A percentile compares a stretch with the other conserved stretches of the same genome.
These are phyloP conservation scores for Colletotrichum orchidophilum DNA, from an alignment of 2,329 filamentous ascomycete species.

Conservation along the genomic window DNA sequence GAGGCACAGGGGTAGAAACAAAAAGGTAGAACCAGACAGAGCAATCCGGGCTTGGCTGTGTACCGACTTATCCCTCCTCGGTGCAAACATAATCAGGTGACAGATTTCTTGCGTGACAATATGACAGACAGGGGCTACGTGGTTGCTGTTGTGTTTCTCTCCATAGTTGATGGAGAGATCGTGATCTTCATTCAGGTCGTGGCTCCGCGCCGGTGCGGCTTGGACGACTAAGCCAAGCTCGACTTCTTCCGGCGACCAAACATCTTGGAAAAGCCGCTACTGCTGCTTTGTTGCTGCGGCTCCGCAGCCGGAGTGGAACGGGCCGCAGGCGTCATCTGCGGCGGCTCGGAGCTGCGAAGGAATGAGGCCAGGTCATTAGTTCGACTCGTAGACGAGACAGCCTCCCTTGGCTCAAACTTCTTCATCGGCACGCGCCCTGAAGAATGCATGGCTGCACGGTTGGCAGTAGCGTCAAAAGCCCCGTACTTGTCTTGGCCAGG, in stretches of 20 bases:
- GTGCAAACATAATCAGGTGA: neutral
- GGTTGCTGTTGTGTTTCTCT: neutral
- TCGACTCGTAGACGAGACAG: conserved; percentile 51
- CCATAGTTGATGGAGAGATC: conserved; percentile 22
- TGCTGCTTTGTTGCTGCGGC: conserved; percentile 46
- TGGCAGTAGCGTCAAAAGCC: conserved; percentile 38
- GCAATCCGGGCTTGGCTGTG: neutral
- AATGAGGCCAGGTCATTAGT: conserved; percentile 80
- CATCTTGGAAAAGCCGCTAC: conserved; percentile 55
- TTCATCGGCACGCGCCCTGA: conserved; percentile 61
- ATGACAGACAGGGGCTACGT: conserved; percentile 6
- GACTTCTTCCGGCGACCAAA: conserved; percentile 62
- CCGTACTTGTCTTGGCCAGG: conserved; percentile 57
- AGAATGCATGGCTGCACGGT: conserved; percentile 34
- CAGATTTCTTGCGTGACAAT: neutral
- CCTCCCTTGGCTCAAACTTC: conserved; percentile 66
- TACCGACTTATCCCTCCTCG: neutral
- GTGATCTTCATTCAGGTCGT: conserved; percentile 29
- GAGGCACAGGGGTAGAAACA: conserved; percentile 10
- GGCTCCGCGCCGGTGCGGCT: conserved; percentile 12
- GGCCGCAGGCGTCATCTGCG: conserved; percentile 41
- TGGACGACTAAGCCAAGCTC: conserved; percentile 40
- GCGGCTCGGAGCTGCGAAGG: conserved; percentile 74
- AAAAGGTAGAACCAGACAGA: conserved; percentile 4
- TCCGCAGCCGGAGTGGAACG: conserved; percentile 37